phyloP scores from a whole-genome alignment of 371 early-diverging fungal genomes.

The Vairimorpha apis region DNA sequence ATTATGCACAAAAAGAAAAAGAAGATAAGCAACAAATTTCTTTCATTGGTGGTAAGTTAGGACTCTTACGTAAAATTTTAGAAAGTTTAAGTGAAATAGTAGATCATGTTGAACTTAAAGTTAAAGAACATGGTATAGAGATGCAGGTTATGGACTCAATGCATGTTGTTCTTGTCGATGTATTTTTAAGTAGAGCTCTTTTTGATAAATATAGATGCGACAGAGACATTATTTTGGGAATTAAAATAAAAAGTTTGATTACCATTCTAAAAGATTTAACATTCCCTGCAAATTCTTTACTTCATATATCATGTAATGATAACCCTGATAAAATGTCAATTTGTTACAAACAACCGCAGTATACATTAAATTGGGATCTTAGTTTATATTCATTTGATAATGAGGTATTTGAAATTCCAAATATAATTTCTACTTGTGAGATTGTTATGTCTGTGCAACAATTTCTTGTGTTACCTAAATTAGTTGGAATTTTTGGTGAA shows the following conservation, averaged over 20 bases:
- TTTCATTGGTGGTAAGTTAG: constrained; percentile 16
- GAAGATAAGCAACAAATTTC: neutral
- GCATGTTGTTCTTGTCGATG: constrained; percentile 61
- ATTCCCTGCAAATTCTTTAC: constrained; percentile 19
- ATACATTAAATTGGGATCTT: constrained; percentile 30
- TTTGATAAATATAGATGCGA: constrained; percentile 63
- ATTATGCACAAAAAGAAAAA: neutral
- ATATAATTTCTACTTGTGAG: constrained; percentile 32
- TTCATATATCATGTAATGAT: constrained; percentile 42
- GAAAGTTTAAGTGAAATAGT: constrained; percentile 61
- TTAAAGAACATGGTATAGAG: constrained; percentile 47
- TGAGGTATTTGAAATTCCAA: constrained; percentile 44
- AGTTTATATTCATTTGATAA: constrained; percentile 45
- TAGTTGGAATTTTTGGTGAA: constrained; percentile 51
- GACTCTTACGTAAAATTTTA: constrained; percentile 51
- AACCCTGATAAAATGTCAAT: constrained; percentile 32
- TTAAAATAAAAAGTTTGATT: constrained; percentile 54
- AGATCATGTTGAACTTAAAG: constrained; percentile 57
- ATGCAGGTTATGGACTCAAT: constrained; percentile 64
- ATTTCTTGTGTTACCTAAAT: constrained; percentile 46
- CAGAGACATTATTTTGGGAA: constrained; percentile 52
- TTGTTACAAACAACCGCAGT: constrained; percentile 7
- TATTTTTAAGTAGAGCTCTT: constrained; percentile 50
- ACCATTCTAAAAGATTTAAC: constrained; percentile 55
- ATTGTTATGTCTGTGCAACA: constrained; percentile 39